phyloP scores from a whole-genome alignment of 306 rosid genomes.

The Dryas octopetala region DNA sequence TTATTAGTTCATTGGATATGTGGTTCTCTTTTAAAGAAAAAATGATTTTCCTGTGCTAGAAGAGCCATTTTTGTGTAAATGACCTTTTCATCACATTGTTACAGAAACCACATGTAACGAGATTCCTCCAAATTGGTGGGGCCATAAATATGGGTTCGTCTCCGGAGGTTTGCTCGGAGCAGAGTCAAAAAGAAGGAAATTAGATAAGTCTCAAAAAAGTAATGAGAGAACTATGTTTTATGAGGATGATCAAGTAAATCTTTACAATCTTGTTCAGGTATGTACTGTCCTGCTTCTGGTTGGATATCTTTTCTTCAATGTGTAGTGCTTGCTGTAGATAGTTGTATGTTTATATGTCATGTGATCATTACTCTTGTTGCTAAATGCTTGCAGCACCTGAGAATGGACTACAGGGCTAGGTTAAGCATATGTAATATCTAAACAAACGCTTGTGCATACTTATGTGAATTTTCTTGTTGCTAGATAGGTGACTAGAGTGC shows the following conservation, averaged over 20 bases:
- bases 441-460: background rate
- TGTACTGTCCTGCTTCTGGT: conserved; percentile 23
- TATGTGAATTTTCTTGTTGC: background rate
- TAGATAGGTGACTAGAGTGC: background rate
- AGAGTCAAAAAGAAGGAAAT: conserved; percentile 47
- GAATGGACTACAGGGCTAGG: background rate
- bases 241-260: conserved; percentile 94
- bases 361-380: background rate
- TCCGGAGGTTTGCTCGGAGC: conserved; percentile 95
- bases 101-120: conserved; percentile 45
- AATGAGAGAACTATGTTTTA: conserved; percentile 64
- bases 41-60: background rate
- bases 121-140: conserved; percentile 87
- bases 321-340: background rate
- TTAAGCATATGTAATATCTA: background rate
- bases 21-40: background rate
- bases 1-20: background rate
- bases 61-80: background rate
- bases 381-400: background rate
- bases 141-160: conserved; percentile 67
- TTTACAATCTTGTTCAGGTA: conserved; percentile 93
- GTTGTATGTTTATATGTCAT: background rate
- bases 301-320: background rate
- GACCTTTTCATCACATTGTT: conserved; percentile 25
- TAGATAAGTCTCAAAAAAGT: conserved; percentile 33